A percentile compares a stretch with the other conserved stretches of the same genome.
phyloP scores from a whole-genome alignment of 192 early-diverging fungal genomes.

The Coemansia sp. region DNA sequence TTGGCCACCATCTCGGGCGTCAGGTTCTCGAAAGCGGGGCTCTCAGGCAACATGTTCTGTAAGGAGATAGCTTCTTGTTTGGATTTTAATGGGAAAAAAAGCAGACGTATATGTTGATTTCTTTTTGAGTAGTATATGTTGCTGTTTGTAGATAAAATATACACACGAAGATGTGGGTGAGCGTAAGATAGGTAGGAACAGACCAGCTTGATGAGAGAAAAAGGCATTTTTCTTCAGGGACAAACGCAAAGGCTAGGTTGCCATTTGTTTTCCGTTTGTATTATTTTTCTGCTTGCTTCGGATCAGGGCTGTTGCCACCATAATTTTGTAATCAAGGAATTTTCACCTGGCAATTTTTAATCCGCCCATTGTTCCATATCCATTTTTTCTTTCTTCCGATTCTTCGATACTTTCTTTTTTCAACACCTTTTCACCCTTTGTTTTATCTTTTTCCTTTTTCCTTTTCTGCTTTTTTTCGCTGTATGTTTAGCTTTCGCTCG shows the following conservation, averaged over 20 bases:
- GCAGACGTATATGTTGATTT: too few species aligned
- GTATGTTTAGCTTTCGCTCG: conserved; percentile 2
- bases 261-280: neutral
- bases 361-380: too few species aligned
- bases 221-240: too few species aligned
- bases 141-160: too few species aligned
- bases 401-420: neutral
- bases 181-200: too few species aligned
- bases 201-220: too few species aligned
- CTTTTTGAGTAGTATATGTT: too few species aligned
- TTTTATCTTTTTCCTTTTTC: neutral
- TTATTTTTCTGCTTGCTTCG: neutral
- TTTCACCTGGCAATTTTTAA: too few species aligned
- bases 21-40: conserved; percentile 47
- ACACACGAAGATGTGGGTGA: too few species aligned
- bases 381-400: neutral
- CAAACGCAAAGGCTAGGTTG: neutral
- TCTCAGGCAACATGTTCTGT: conserved; percentile 10
- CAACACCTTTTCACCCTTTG: too few species aligned
- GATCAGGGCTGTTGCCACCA: neutral
- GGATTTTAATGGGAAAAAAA: neutral
- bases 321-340: neutral
- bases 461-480: neutral
- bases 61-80: conserved; percentile 1
- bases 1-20: conserved; percentile 55